A percentile compares a stretch with the other conserved stretches of the same genome.
Evolutionary conservation across 495 filamentous ascomycete genomes (phyloP).

Genomic region (Xylaria longipes): DNA sequence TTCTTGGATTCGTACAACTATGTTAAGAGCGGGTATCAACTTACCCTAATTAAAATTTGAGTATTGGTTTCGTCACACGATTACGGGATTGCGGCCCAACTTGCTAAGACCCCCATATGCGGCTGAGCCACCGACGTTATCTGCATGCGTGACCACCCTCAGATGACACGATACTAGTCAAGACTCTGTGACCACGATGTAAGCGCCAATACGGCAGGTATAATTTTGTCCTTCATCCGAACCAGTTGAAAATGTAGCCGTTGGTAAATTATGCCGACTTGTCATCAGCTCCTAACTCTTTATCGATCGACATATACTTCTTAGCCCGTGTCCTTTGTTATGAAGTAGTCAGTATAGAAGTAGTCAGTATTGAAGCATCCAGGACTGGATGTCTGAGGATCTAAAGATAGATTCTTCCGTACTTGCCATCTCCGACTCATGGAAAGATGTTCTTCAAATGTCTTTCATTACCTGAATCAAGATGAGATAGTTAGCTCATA

Average conservation of each 20-base stretch:
- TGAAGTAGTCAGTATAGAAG: neutral
- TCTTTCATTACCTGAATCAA: neutral
- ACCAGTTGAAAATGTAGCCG: neutral
- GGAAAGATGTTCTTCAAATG: neutral
- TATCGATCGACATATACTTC: neutral
- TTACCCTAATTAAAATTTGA: neutral
- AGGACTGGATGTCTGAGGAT: neutral
- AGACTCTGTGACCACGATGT: neutral
- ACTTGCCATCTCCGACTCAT: neutral
- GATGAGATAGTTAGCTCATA: neutral
- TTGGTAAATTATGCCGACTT: neutral
- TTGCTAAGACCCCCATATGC: neutral
- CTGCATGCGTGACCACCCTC: neutral
- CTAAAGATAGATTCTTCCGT: neutral
- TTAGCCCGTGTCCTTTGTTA: neutral
- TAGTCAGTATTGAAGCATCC: neutral
- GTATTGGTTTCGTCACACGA: neutral
- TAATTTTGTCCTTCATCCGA: neutral
- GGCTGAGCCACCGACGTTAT: neutral
- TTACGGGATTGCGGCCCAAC: neutral
- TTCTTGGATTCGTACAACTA: neutral
- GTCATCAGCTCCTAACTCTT: neutral
- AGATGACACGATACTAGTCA: neutral
- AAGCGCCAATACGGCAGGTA: neutral
- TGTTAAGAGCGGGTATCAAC: neutral